Evolutionary conservation across 768 basidiomycete species (phyloP), one percentile per base, ranked within the genome.

Genomic region (Leccinum aurantiacum): DNA sequence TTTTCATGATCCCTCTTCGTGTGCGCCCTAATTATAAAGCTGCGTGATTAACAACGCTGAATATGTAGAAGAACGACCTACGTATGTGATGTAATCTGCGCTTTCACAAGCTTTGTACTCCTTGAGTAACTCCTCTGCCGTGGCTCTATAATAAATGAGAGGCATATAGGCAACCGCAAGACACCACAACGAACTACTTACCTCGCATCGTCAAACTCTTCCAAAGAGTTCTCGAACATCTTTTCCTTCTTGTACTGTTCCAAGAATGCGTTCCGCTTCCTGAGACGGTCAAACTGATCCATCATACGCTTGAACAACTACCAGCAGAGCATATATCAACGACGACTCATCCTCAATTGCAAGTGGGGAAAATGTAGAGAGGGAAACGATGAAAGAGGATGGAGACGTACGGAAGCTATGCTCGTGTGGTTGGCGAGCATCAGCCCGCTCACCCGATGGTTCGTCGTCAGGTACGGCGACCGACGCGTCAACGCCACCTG

Each of bases 401-500:
- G 1, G 7, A 9, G 9, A 82, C 90, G 44, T 65, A 95, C 92
- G 35, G 94, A 95, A 27, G 93, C 93, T 60, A 99, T 94, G 67
- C 94, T 95, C n/a, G 97, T 99, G 73, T 99, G 97, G 68, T 99
- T 99, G 10, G 95, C 97, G 53, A 99, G 84, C 97, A 99, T 98
- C 54, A 99, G 81, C 0, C 96, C 96, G 72, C 95, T 98, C 58
- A 98, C 95, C 13, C 95, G 89, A 74, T 99, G 95, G 67, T 89
- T 91, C 41, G 91, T 87, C 5, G 86, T 81, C 56, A 97, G 78
- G 69, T 96, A 96, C 6, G 94, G 95, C 15, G 93, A 95, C 67
- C 85, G 88, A 59, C 92, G 87, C 2, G 95, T 97, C 60, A 98
- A 77, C 6, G 97, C 96, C 7, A 99, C 96, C 75, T 99, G 97